These are phyloP conservation scores for Amanita subjunquillea DNA, from an alignment of 768 basidiomycete genomes.

Conservation along the genomic window DNA sequence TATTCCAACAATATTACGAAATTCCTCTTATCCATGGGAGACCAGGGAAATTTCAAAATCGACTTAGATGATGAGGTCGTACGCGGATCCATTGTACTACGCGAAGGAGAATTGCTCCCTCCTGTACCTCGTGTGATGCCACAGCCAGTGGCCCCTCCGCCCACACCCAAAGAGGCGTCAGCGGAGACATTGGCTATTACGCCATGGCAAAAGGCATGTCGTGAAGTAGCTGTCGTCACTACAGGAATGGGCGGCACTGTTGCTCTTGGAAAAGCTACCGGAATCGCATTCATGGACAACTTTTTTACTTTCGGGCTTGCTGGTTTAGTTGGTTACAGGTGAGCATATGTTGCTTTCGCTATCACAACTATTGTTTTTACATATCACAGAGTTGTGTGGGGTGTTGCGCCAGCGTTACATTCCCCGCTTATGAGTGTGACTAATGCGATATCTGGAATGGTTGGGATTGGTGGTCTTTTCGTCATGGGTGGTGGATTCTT, in stretches of 20 bases:
- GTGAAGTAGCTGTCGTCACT: slow-evolving; percentile 66
- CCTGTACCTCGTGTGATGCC: slow-evolving; percentile 62
- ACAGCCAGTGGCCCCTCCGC: slow-evolving; percentile 42
- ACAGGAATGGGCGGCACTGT: slow-evolving; percentile 67
- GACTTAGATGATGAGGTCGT: slow-evolving; percentile 80
- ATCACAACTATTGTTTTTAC: neutral
- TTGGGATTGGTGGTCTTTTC: slow-evolving; percentile 79
- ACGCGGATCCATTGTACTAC: slow-evolving; percentile 68
- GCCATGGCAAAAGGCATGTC: slow-evolving; percentile 74
- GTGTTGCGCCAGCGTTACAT: slow-evolving; percentile 79
- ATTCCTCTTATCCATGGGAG: slow-evolving; percentile 73
- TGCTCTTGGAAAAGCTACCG: slow-evolving; percentile 70
- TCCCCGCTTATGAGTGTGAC: slow-evolving; percentile 90
- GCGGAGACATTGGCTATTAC: slow-evolving; percentile 54
- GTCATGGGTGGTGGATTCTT: slow-evolving; percentile 86
- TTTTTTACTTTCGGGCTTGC: slow-evolving; percentile 87
- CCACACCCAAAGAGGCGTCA: slow-evolving; percentile 34
- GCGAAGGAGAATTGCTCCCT: slow-evolving; percentile 54
- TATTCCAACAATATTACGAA: slow-evolving; percentile 92
- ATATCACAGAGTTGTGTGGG: slow-evolving; percentile 66
- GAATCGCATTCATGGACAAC: slow-evolving; percentile 77
- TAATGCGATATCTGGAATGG: slow-evolving; percentile 74
- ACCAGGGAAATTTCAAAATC: slow-evolving; percentile 49
- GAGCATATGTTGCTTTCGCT: neutral
- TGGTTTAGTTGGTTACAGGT: slow-evolving; percentile 69